phyloP scores from a whole-genome alignment of 768 basidiomycete genomes.

The Boletus huronensis region DNA sequence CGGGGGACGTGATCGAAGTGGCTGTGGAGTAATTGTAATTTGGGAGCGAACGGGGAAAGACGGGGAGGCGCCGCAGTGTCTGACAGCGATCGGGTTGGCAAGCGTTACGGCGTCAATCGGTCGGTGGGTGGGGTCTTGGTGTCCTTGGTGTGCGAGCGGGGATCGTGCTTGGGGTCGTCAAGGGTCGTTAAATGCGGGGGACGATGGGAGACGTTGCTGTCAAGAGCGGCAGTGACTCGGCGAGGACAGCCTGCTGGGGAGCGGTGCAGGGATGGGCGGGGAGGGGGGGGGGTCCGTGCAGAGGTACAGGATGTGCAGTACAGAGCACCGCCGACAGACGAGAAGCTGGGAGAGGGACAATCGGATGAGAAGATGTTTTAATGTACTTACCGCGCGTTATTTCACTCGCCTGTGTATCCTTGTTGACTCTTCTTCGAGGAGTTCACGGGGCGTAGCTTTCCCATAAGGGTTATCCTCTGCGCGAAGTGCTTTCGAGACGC shows the following conservation, averaged over 20 bases:
- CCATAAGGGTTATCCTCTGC: constrained; percentile 30
- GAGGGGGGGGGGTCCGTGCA: neutral
- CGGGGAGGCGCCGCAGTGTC: constrained; percentile 16
- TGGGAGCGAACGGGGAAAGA: constrained; percentile 15
- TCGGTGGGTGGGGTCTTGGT: neutral
- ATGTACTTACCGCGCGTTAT: constrained; percentile 15
- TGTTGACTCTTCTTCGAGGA: constrained; percentile 26
- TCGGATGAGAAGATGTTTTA: constrained; percentile 17
- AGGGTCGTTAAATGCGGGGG: constrained; percentile 26
- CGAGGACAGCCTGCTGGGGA: constrained; percentile 9
- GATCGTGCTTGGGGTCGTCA: constrained; percentile 25
- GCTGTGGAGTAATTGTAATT: constrained; percentile 34
- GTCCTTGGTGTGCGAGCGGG: neutral
- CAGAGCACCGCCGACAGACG: constrained; percentile 20
- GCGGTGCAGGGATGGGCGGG: constrained; percentile 5
- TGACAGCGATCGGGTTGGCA: constrained; percentile 8
- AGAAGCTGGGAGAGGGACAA: constrained; percentile 1
- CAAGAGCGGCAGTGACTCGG: neutral
- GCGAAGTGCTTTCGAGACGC: constrained; percentile 18
- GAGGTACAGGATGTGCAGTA: constrained; percentile 6
- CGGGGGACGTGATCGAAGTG: constrained; percentile 32
- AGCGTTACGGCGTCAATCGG: neutral
- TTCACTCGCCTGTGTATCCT: constrained; percentile 28
- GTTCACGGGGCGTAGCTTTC: constrained; percentile 27
- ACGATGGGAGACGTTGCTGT: too few relatives aligned